These are phyloP conservation scores for Sporothrix inflata DNA, from an alignment of 2,329 filamentous ascomycete species.

Conservation along the genomic window DNA sequence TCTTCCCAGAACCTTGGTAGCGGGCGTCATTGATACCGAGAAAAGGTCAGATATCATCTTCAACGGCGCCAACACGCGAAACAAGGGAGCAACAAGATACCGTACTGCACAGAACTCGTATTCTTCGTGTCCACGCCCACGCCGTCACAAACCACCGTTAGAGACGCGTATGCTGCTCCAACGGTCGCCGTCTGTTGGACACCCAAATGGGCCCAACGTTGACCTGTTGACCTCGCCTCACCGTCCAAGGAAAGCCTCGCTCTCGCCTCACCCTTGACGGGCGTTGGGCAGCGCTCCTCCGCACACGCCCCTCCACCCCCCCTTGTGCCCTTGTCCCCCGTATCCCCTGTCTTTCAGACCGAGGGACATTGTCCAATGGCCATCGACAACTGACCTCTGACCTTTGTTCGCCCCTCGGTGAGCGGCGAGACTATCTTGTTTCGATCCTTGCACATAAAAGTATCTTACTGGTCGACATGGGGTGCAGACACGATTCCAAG, in stretches of 20 bases:
- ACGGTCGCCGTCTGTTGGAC: neutral
- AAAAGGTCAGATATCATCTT: neutral
- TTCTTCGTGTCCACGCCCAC: neutral
- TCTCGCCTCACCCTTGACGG: neutral
- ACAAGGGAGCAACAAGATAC: neutral
- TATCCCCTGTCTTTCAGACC: neutral
- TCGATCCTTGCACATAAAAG: neutral
- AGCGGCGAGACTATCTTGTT: neutral
- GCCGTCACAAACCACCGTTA: neutral
- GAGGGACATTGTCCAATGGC: neutral
- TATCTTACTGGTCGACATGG: neutral
- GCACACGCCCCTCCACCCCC: conserved; percentile 2
- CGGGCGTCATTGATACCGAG: neutral
- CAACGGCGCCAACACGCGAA: too few species aligned
- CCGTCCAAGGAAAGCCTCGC: neutral
- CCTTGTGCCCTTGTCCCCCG: neutral
- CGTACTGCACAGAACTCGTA: neutral
- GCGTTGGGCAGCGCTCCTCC: neutral
- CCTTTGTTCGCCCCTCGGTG: conserved; percentile 15
- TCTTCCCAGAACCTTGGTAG: conserved; percentile 10
- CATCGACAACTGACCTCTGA: neutral
- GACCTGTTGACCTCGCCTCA: neutral
- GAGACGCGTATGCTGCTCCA: neutral
- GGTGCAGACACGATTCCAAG: neutral
- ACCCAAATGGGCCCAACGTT: neutral